Conservation (phyloP, 768 basidiomycete species). For the Mycena vitilis region DNA sequence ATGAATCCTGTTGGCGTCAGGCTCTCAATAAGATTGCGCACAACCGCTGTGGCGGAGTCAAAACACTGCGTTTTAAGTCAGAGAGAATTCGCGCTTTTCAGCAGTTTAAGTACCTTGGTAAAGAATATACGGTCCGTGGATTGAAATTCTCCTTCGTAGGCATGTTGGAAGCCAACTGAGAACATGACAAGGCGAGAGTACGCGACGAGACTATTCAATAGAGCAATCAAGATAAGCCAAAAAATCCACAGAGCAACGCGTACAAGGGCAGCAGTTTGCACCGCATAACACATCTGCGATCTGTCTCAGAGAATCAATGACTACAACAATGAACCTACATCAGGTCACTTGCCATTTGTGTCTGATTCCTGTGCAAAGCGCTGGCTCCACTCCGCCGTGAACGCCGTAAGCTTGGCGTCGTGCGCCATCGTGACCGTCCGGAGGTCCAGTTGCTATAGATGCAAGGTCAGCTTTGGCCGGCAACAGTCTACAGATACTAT, state of each 20-base stretch:
- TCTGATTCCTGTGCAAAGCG: conserved; percentile 73
- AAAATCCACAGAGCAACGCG: conserved; percentile 38
- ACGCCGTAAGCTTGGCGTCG: conserved; percentile 66
- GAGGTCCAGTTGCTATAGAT: conserved; percentile 71
- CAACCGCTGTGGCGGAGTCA: conserved; percentile 74
- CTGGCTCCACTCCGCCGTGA: conserved; percentile 74
- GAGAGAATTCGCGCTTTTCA: not conserved
- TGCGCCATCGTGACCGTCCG: conserved; percentile 70
- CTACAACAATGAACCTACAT: too few relatives aligned
- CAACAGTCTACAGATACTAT: conserved; percentile 15
- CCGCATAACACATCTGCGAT: conserved; percentile 69
- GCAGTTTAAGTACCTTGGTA: conserved; percentile 58
- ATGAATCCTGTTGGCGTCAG: conserved; percentile 80
- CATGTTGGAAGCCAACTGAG: conserved; percentile 89
- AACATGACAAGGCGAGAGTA: conserved; percentile 89
- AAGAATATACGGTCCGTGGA: conserved; percentile 74
- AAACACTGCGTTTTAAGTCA: conserved; percentile 62
- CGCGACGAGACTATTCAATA: conserved; percentile 65
- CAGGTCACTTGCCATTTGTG: conserved; percentile 56
- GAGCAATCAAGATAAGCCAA: conserved; percentile 17
- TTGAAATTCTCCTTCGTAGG: conserved; percentile 73
- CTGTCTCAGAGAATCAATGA: conserved; percentile 46
- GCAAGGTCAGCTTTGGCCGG: not conserved
- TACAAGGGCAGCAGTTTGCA: conserved; percentile 81
- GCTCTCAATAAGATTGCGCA: conserved; percentile 71